Conservation (phyloP, 2,329 filamentous ascomycete species). For the Clarireedia sp. region DNA sequence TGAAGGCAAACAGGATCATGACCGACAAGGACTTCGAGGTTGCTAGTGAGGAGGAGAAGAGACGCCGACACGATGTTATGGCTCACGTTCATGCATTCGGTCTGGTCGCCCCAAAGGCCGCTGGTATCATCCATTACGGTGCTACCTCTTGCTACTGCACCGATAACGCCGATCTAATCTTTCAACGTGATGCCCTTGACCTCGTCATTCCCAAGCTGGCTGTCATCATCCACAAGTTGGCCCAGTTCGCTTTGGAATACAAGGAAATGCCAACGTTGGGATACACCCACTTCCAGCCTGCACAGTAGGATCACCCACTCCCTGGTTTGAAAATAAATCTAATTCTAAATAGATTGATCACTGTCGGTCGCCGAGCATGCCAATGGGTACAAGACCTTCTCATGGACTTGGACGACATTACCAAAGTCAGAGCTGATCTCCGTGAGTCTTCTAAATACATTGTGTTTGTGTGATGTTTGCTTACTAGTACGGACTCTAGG, state of each 20-base stretch:
- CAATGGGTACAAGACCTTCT: conserved; percentile 68
- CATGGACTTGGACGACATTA: conserved; percentile 67
- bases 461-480: neutral
- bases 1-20: conserved; percentile 65
- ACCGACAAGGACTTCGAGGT: conserved; percentile 71
- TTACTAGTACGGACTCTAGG: neutral
- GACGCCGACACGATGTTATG: conserved; percentile 53
- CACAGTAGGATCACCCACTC: conserved; percentile 31
- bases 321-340: neutral
- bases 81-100: conserved; percentile 65
- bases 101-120: conserved; percentile 63
- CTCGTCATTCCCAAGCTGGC: conserved; percentile 72
- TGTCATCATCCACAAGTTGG: conserved; percentile 68
- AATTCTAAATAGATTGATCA: conserved; percentile 25
- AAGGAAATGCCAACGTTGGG: conserved; percentile 66
- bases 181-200: conserved; percentile 59
- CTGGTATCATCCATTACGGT: conserved; percentile 75
- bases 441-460: neutral
- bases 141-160: conserved; percentile 21
- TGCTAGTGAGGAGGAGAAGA: conserved; percentile 69
- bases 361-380: conserved; percentile 38
- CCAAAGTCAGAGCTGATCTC: conserved; percentile 53
- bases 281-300: conserved; percentile 67
- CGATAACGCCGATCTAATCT: conserved; percentile 71
- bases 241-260: conserved; percentile 63